Percentiles rank a stretch among this genome's conserved stretches.
phyloP scores from a whole-genome alignment of 2,329 filamentous ascomycete species.

The Sporothrix euskadiensis region DNA sequence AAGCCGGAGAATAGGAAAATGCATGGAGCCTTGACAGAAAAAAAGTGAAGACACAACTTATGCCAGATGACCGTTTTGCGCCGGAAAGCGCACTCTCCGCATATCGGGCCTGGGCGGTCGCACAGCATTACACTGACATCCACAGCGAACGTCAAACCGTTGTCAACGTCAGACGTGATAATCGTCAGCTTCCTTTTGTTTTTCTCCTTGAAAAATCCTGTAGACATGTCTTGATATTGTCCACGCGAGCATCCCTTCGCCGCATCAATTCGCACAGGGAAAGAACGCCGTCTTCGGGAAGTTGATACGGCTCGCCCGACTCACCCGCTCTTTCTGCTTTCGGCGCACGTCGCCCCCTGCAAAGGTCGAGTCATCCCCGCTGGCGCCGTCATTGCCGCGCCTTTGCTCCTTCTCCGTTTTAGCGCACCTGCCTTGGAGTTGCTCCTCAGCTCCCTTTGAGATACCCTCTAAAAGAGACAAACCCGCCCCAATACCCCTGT shows the following conservation, averaged over 20 bases:
- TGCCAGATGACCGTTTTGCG: neutral
- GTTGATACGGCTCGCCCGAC: conserved; percentile 16
- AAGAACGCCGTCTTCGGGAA: neutral
- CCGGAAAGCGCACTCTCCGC: neutral
- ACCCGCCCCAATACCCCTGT: neutral
- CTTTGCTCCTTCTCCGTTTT: neutral
- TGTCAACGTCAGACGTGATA: neutral
- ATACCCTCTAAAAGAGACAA: neutral
- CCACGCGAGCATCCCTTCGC: neutral
- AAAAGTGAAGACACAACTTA: neutral
- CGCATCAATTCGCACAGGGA: neutral
- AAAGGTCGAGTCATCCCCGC: neutral
- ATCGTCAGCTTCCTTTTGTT: neutral
- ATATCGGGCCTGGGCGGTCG: neutral
- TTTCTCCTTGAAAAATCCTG: neutral
- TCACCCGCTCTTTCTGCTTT: conserved; percentile 18
- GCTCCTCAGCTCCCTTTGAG: neutral
- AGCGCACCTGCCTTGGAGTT: neutral
- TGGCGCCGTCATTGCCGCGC: neutral
- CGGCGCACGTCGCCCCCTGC: neutral
- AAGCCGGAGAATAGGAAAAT: neutral
- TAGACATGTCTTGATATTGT: neutral
- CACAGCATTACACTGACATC: neutral
- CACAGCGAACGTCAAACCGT: neutral
- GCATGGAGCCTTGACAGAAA: neutral